A percentile compares a stretch with the other conserved stretches of the same genome.
Conservation (phyloP, 805 yeast genomes). For the Candida germanica region DNA sequence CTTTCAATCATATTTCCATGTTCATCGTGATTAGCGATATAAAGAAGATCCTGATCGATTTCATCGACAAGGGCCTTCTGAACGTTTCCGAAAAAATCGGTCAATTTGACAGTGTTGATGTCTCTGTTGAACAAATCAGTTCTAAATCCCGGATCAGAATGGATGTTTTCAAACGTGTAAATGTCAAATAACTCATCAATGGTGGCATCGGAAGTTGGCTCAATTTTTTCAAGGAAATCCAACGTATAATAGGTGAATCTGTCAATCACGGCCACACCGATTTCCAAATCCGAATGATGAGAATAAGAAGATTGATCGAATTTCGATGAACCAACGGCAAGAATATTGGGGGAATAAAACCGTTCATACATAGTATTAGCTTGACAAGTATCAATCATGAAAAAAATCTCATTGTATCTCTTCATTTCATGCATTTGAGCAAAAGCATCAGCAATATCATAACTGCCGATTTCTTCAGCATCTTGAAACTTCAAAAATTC, state of each 20-base stretch:
- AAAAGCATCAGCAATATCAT: constrained; percentile 96
- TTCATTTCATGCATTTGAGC: constrained; percentile 96
- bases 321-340: constrained; percentile 89
- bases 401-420: constrained; percentile 90
- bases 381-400: constrained; percentile 98
- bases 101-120: constrained; percentile 65
- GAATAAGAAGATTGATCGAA: constrained; percentile 89
- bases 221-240: constrained; percentile 80
- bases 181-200: constrained; percentile 81
- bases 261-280: constrained; percentile 97
- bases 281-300: constrained; percentile 91
- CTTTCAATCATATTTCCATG: constrained; percentile 15
- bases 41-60: constrained; percentile 45
- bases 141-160: constrained; percentile 90
- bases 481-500: constrained; percentile 97
- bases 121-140: constrained; percentile 73
- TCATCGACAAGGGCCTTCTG: constrained; percentile 70
- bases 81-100: constrained; percentile 93
- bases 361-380: constrained; percentile 97
- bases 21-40: constrained; percentile 30
- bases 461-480: constrained; percentile 94
- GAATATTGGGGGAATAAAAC: constrained; percentile 85
- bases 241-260: constrained; percentile 90
- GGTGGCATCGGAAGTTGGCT: constrained; percentile 70
- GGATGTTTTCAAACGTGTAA: constrained; percentile 81